Evolutionary conservation across 805 yeast species (phyloP), one percentile per base, ranked within the genome.

Genomic region (Ogataea minuta): DNA sequence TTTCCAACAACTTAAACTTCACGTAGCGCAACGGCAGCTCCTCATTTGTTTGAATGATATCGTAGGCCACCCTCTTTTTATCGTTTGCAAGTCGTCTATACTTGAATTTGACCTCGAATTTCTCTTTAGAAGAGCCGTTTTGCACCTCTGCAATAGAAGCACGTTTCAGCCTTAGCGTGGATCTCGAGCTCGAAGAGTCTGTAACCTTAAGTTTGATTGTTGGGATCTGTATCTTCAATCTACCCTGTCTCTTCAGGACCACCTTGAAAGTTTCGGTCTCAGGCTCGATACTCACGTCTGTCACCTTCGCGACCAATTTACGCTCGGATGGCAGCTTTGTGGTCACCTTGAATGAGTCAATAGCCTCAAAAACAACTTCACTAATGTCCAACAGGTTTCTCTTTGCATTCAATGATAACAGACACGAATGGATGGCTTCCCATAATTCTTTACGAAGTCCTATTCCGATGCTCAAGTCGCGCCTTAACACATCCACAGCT

Each of bases 281-380:
- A 3, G 47, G 41, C 3, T 53, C 51, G 9, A 46, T 14, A 2
- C 42, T 36, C 23, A 49, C 51, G 19, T 43, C 46, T 4, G 70
- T 46, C 36, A 74, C 51, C 47, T 71, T 73, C 0, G 88, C 86
- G 6, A 75, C 77, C 16, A 93, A 66, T 48, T 76, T 77, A 55
- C 77, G 81, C 36, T 78, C 79, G 48, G 79, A 72, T 3, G 96
- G 96, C 10, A 79, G 63, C 5, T 78, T 73, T 15, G 89, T 63
- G 3, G 65, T 72, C 2, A 88, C 88, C n/a, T 74, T 54, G 31
- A 81, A 71, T 2, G 77, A 68, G 46, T 84, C 81, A 21, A 66
- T 62, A 6, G 89, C 76, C 27, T 73, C 73, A 51, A 77, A 85
- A 19, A 91, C 61, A 7, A 91, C 72, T 28, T 78, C 77, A 36